Conservation (phyloP, 108 stramenopile genomes). For the Pseudonitzschia pungens region DNA sequence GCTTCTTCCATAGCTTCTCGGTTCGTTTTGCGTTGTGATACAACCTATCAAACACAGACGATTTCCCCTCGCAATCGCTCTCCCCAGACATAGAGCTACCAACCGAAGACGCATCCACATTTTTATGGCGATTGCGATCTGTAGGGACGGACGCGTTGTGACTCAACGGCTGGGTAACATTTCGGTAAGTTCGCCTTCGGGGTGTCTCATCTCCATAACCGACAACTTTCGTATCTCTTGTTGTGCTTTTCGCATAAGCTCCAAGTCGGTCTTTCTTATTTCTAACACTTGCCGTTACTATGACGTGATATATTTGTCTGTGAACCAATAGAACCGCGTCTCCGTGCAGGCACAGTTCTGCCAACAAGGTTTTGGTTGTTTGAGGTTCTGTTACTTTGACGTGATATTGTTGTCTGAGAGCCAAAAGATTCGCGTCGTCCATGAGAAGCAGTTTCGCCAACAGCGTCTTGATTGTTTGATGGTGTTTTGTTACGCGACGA, state of each 20-base stretch:
- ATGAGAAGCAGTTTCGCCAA: not conserved
- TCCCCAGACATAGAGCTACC: conserved; percentile 4
- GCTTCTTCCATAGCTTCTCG: conserved; percentile 29
- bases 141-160: not conserved
- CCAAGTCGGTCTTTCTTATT: conserved; percentile 12
- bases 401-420: not conserved
- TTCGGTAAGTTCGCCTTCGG: not conserved
- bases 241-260: conserved; percentile 2
- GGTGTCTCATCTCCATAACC: conserved; percentile 8
- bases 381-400: not conserved
- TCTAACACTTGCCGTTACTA: not conserved
- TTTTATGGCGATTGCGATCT: not conserved
- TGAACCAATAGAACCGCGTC: not conserved
- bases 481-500: not conserved
- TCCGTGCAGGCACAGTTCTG: not conserved
- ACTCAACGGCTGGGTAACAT: not conserved
- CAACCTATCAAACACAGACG: conserved; percentile 16
- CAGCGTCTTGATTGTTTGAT: not conserved
- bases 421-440: not conserved
- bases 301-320: not conserved
- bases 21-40: conserved; percentile 35
- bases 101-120: conserved; percentile 8
- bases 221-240: not conserved
- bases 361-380: not conserved
- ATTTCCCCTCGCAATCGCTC: not conserved